Evolutionary conservation across 495 filamentous ascomycete species (phyloP).

Genomic region (Neurospora sp.): DNA sequence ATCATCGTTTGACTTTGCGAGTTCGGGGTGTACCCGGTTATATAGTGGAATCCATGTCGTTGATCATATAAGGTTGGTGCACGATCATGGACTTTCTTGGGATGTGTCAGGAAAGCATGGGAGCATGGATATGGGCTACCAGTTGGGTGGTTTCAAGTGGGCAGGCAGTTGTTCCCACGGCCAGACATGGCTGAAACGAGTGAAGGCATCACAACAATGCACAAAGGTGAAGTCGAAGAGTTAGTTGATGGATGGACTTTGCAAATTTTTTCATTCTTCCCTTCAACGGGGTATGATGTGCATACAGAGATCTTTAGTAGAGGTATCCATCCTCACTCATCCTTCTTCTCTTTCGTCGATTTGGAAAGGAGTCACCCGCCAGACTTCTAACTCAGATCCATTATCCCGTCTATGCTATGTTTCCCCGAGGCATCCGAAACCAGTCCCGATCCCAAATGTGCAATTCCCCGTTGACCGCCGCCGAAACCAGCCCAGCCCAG

Average conservation of each 20-base stretch:
- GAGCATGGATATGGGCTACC: neutral
- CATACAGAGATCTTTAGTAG: neutral
- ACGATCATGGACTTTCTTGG: neutral
- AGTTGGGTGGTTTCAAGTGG: neutral
- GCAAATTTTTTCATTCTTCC: neutral
- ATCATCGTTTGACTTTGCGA: neutral
- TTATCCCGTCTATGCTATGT: neutral
- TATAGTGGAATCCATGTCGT: neutral
- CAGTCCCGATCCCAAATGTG: neutral
- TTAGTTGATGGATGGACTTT: neutral
- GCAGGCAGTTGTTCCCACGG: neutral
- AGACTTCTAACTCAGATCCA: neutral
- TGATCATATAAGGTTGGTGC: neutral
- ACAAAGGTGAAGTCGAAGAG: neutral
- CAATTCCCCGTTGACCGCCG: neutral
- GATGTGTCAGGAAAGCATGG: neutral
- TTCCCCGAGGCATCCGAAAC: neutral
- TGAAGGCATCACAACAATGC: neutral
- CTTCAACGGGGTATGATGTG: neutral
- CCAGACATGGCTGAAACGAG: neutral
- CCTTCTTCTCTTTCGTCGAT: neutral
- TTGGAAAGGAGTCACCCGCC: neutral
- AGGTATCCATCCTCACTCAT: neutral
- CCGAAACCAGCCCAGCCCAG: neutral
- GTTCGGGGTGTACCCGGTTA: neutral